A percentile compares a stretch with the other conserved stretches of the same genome.
Conservation (phyloP, 371 early-diverging fungal genomes). For the Coemansia linderi region DNA sequence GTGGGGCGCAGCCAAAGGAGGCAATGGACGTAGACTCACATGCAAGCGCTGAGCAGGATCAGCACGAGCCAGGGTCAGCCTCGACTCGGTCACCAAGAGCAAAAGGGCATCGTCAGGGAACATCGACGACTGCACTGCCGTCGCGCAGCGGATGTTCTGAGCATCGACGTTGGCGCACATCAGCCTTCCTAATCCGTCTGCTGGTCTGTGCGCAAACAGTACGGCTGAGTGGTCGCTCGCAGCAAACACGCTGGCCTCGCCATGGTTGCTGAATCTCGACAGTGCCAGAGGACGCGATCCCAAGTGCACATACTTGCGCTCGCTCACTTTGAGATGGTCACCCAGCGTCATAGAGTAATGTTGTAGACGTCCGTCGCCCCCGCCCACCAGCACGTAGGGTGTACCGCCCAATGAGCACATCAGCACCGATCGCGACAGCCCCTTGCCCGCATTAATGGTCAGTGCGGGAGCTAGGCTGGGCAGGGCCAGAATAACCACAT, state of each 20-base stretch:
- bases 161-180: conserved; percentile 77
- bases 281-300: conserved; percentile 80
- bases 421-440: conserved; percentile 74
- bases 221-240: conserved; percentile 84
- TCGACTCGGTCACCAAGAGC: conserved; percentile 62
- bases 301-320: conserved; percentile 69
- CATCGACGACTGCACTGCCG: conserved; percentile 61
- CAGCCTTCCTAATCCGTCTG: conserved; percentile 60
- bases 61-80: conserved; percentile 70
- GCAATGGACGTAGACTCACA: conserved; percentile 67
- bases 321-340: conserved; percentile 19
- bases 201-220: conserved; percentile 52
- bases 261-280: conserved; percentile 64
- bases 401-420: conserved; percentile 63
- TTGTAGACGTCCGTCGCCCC: conserved; percentile 78
- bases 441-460: not conserved
- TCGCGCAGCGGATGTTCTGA: conserved; percentile 62
- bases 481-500: conserved; percentile 65
- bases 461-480: conserved; percentile 54
- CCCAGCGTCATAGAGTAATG: conserved; percentile 14
- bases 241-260: conserved; percentile 69
- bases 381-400: conserved; percentile 70
- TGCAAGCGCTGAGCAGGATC: conserved; percentile 84
- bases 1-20: conserved; percentile 64
- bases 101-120: conserved; percentile 61